Base-by-base conservation (phyloP, 2,329 filamentous ascomycete genomes). In the Xylariaceae sp. region DNA sequence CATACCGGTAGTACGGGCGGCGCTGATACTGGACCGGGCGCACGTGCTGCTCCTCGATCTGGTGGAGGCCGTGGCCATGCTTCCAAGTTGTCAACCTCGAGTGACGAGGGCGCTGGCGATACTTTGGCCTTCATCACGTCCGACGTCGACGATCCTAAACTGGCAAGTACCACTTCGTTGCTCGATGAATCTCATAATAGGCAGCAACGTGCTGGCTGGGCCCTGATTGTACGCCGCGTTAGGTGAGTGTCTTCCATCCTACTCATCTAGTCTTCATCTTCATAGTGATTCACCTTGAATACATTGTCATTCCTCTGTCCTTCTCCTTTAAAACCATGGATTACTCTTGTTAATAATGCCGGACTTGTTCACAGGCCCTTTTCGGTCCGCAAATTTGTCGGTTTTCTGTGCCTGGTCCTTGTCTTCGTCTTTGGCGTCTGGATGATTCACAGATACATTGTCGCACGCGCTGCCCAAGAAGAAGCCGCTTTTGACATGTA, bases 301-400 rank as follows among this genome's bases (percentile, higher is more conserved):
- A 9, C 37, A 11, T 45, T 11, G 5, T n/a, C 10, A 11, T 6
- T 45, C 42, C n/a, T n/a, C 3, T 13, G 11, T n/a, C 11, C 42
- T 45, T 45, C 18, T 39, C 42, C 23, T 15, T 47, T 56, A 52
- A 57, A 51, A 48, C 57, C 35, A 37, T 57, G 23, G 23, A 30
- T 30, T 30, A 47, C 61, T 42, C 62, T 60, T 63, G 63, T 69
- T 71, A 70, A 71, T 70, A 58, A 47, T 67, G 42, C 65, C 42
- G 13, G 35, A 51, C 55, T 51, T 35, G 60, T 42, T 47, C 30
- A 61, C 64, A 71, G 69, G 37, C 66, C 62, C 13, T 35, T 65
- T 53, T 64, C 68, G 10, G n/a, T 68, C 49, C 63, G 65, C 6
- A 69, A 67, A 56, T n/a, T 66, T 10, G 13, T 63, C 7, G 52